phyloP scores from a whole-genome alignment of 1,139 yeast species.

The Debaryomycetaceae sp. region DNA sequence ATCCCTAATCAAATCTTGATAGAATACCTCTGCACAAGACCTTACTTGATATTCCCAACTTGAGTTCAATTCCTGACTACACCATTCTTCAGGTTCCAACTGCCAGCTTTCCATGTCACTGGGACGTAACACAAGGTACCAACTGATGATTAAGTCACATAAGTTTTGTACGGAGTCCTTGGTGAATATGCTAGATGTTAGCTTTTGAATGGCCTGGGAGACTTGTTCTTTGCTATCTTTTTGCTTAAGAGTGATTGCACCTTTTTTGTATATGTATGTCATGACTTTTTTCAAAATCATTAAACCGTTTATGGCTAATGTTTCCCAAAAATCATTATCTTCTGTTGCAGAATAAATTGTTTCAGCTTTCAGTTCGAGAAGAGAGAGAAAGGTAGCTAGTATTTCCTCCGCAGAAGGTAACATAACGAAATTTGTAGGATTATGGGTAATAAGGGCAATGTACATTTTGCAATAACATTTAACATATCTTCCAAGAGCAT shows the following conservation, averaged over 20 bases:
- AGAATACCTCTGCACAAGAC: constrained; percentile 85
- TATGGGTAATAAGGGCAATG: constrained; percentile 49
- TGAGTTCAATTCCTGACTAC: constrained; percentile 70
- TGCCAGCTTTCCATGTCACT: constrained; percentile 79
- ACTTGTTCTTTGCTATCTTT: constrained; percentile 63
- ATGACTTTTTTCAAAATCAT: constrained; percentile 63
- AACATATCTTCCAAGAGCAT: constrained; percentile 65
- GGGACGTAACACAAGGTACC: constrained; percentile 72
- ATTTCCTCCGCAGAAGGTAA: constrained; percentile 64
- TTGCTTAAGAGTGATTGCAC: constrained; percentile 63
- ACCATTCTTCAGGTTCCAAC: constrained; percentile 90
- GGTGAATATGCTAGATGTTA: constrained; percentile 57
- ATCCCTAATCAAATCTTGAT: constrained; percentile 65
- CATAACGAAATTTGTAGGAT: constrained; percentile 70
- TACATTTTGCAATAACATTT: constrained; percentile 76
- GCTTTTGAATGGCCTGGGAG: constrained; percentile 49
- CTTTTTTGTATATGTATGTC: constrained; percentile 60
- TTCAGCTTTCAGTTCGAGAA: constrained; percentile 62
- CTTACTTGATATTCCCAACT: constrained; percentile 84
- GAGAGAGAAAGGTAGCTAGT: constrained; percentile 52
- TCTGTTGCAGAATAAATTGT: constrained; percentile 52
- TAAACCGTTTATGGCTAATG: constrained; percentile 68
- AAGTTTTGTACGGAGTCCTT: constrained; percentile 52
- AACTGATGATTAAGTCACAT: constrained; percentile 62
- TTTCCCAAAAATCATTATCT: constrained; percentile 70